Percentiles rank a stretch among this genome's conserved stretches.
Evolutionary conservation across 176 grass and related monocot genomes (phyloP).

Genomic region (Puccinellia tenuiflora): DNA sequence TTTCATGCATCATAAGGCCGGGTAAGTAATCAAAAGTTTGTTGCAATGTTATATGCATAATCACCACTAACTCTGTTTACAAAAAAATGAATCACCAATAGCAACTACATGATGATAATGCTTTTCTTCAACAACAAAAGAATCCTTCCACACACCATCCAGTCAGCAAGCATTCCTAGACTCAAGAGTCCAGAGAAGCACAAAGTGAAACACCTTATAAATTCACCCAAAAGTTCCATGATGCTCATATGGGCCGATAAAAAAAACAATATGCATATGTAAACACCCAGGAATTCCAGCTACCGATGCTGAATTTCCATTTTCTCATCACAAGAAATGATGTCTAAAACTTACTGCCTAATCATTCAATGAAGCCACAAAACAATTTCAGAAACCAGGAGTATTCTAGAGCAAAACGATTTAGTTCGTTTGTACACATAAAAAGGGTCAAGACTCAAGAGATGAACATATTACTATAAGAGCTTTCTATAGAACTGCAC

Average conservation of each 20-base stretch:
- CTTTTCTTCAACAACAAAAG: not conserved
- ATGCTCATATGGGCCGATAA: not conserved
- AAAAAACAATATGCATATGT: not conserved
- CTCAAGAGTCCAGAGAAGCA: not conserved
- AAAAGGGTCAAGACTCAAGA: not conserved
- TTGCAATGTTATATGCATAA: not conserved
- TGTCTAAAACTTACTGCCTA: not conserved
- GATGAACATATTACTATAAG: not conserved
- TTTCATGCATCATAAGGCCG: slow-evolving; percentile 12
- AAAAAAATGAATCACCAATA: not conserved
- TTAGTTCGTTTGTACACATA: not conserved
- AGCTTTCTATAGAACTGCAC: not conserved
- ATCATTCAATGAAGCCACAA: not conserved
- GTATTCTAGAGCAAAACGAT: not conserved
- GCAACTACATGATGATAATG: not conserved
- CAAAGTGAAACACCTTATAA: not conserved
- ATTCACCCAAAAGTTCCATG: not conserved
- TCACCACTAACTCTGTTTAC: not conserved
- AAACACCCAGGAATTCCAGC: not conserved
- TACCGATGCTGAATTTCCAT: not conserved
- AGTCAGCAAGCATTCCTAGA: not conserved
- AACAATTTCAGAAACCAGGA: not conserved
- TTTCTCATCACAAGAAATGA: not conserved
- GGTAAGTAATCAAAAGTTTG: not conserved
- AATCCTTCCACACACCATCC: not conserved